Evolutionary conservation across 2,329 filamentous ascomycete genomes (phyloP), one percentile per base, ranked within the genome.

Genomic region (Zopfia rhizophila): DNA sequence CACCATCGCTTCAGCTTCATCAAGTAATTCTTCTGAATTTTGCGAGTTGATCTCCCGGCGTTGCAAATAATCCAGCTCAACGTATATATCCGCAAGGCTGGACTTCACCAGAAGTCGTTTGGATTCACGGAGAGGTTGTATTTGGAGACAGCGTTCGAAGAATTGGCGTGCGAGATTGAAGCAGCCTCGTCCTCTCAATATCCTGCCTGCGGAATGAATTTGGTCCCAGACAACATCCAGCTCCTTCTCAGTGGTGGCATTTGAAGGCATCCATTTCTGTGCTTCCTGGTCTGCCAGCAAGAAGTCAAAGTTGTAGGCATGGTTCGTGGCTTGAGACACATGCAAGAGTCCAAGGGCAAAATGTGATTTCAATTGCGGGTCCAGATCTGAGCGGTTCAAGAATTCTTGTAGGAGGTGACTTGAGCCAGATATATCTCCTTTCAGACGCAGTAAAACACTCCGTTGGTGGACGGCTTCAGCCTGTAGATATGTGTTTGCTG

Each of bases 181-280:
- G 8, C 25, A 24, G 10, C 41, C 41, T 45, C 38, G 10, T 7
- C 41, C 41, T 45, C 24, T 45, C 31, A 45, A 38, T 38, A 45
- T 45, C 24, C 21, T 6, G 31, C 41, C 24, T 13, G n/a, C 24
- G 19, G 10, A 45, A n/a, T 21, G 24, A 17, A 45, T 24, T 36
- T 45, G 21, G 23, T 28, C 23, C 16, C 21, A 45, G 19, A 45
- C 8, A 23, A 45, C 16, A 38, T 45, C 12, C 12, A 37, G n/a
- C 24, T 45, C 22, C 24, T 38, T 45, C 22, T 22, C 6, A 21
- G 24, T 24, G 32, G 4, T 36, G 8, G 17, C 5, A 18, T 24
- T 23, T 21, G 16, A 28, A 38, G 22, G 33, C n/a, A 25, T 38
- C 41, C 22, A 45, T 24, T 37, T 18, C 21, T 37, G 21, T 17